These are phyloP conservation scores for Pseudogymnoascus sp. DNA, from an alignment of 2,329 filamentous ascomycete species.

Conservation along the genomic window DNA sequence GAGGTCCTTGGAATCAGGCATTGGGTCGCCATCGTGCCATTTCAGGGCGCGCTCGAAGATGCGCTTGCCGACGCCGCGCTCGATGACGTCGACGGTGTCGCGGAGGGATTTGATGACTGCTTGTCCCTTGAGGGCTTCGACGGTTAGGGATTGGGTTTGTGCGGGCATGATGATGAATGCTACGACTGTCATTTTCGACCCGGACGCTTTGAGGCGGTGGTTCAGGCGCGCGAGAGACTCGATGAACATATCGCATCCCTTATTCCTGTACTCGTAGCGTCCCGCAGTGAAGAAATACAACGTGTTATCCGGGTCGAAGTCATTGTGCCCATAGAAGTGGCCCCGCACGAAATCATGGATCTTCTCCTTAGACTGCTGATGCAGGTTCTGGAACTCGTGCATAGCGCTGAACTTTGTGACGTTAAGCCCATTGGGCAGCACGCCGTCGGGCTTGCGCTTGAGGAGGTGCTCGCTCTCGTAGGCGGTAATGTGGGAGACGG, in stretches of 20 bases:
- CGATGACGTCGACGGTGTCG: constrained; percentile 87
- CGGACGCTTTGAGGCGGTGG: constrained; percentile 75
- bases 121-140: constrained; percentile 92
- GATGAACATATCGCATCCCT: constrained; percentile 99
- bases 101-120: constrained; percentile 93
- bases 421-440: constrained; percentile 92
- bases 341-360: constrained; percentile 97
- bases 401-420: constrained; percentile 98
- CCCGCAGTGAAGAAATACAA: constrained; percentile 97
- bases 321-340: constrained; percentile 97
- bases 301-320: constrained; percentile 94
- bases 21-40: constrained; percentile 89
- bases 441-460: constrained; percentile 95
- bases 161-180: constrained; percentile 99
- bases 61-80: constrained; percentile 83
- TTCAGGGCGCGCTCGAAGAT: constrained; percentile 89
- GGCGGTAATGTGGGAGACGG: constrained; percentile 95
- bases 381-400: constrained; percentile 97
- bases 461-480: constrained; percentile 96
- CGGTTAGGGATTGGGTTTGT: constrained; percentile 87
- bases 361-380: constrained; percentile 93
- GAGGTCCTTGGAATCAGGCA: constrained; percentile 94
- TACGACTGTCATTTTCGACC: constrained; percentile 88
- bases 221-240: constrained; percentile 92
- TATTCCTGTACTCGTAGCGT: constrained; percentile 95